Evolutionary conservation across 2,329 filamentous ascomycete species (phyloP), one percentile per base, ranked within the genome.

Genomic region (Diaporthe australafricana): DNA sequence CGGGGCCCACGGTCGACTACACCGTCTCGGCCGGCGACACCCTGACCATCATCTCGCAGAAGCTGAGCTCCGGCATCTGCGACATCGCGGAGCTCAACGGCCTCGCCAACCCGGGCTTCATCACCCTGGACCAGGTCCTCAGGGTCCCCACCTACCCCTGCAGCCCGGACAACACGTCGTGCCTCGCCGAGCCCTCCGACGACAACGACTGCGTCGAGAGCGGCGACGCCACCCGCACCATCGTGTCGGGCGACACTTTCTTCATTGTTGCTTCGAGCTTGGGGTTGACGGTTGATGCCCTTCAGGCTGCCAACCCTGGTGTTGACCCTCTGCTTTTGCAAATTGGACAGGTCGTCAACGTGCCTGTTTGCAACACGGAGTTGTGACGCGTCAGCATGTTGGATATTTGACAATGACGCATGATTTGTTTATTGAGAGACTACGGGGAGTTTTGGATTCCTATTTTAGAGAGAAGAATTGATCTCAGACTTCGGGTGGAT

Each of bases 1-100:
- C 57, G 3, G 57, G 57, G 2, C 57, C 57, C 20, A 32, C 30
- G 2, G 57, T 63, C 27, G 42, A 63, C 27, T 63, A 63, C 42
- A 63, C 57, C 27, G 42, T 63, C 20, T 5, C 20, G 12, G 32
- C 42, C 40, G 42, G 57, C 20, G 57, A 63, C 42, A 63, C 57
- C 57, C 20, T 63, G 27, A 63, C 57, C 57, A 63, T 63, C 27
- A 63, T 63, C 42, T 63, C 57, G 11, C 57, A 63, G 57, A 63
- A 63, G 57, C 57, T 63, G 42, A 48, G 27, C 20, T 63, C 57
- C 5, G 57, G 57, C 42, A 63, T 63, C 27, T 63, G 57, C 42
- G 30, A 63, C 57, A 63, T 63, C 20, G 57, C 57, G 6, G 35
- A 48, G 57, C 27, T 35, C 11, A 63, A 63, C 42, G 35, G 20